phyloP scores from a whole-genome alignment of 208 protist species.

The Trichomonas gallinae region DNA sequence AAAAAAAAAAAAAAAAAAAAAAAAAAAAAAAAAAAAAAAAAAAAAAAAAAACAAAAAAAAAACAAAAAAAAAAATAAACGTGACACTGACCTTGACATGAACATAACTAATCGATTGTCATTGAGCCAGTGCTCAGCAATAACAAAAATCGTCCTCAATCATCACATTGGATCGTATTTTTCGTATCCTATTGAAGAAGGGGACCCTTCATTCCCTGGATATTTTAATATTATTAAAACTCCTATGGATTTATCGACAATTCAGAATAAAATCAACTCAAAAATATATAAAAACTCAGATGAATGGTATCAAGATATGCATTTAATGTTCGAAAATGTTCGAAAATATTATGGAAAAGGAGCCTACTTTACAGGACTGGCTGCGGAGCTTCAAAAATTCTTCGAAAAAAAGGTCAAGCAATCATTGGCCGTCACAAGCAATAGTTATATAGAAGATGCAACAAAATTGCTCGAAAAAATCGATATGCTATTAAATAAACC shows the following conservation, averaged over 20 bases:
- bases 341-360: not conserved
- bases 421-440: not conserved
- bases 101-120: not conserved
- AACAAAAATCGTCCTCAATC: not conserved
- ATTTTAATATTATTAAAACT: not conserved
- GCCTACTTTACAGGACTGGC: not conserved
- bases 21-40: too few relatives aligned
- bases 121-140: not conserved
- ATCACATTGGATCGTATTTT: not conserved
- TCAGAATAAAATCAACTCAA: not conserved
- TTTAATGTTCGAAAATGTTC: not conserved
- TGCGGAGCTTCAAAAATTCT: not conserved
- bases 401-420: not conserved
- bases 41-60: too few relatives aligned
- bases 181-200: not conserved
- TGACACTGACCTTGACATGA: not conserved
- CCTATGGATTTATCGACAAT: not conserved
- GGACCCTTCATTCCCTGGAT: not conserved
- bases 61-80: not conserved
- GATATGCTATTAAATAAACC: not conserved
- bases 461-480: not conserved
- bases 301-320: constrained; percentile 5
- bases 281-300: not conserved
- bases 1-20: too few relatives aligned
- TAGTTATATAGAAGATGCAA: not conserved